Evolutionary conservation across 2,329 filamentous ascomycete species (phyloP).

Genomic region (Aureobasidium melanogenum): DNA sequence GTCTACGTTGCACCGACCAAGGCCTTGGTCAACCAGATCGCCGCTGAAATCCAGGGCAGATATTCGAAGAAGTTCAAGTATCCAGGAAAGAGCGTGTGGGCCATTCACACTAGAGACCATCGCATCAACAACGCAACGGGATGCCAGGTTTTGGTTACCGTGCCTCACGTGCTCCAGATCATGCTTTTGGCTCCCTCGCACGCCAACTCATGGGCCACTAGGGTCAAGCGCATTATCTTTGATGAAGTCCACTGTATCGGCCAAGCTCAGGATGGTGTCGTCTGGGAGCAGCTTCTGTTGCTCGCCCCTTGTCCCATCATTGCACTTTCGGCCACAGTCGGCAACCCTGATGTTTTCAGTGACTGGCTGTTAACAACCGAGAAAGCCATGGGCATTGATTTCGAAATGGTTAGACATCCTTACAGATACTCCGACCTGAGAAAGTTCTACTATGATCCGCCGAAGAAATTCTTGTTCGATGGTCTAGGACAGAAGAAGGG

Average conservation of each 20-base stretch:
- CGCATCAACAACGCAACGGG: slow-evolving; percentile 63
- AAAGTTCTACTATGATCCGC: slow-evolving; percentile 60
- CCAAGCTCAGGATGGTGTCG: slow-evolving; percentile 62
- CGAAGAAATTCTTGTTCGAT: slow-evolving; percentile 40
- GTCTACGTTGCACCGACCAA: slow-evolving; percentile 78
- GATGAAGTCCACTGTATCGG: slow-evolving; percentile 78
- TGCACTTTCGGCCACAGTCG: slow-evolving; percentile 70
- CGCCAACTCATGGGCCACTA: slow-evolving; percentile 56
- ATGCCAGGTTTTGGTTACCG: slow-evolving; percentile 69
- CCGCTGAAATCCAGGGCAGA: slow-evolving; percentile 65
- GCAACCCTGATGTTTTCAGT: slow-evolving; percentile 62
- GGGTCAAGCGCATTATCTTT: slow-evolving; percentile 69
- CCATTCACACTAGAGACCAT: slow-evolving; percentile 68
- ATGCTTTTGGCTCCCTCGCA: slow-evolving; percentile 62
- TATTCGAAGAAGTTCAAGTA: slow-evolving; percentile 59
- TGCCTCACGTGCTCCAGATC: slow-evolving; percentile 70
- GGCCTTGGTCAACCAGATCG: slow-evolving; percentile 75
- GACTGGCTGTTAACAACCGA: slow-evolving; percentile 60
- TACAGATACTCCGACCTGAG: slow-evolving; percentile 67
- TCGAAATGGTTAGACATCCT: slow-evolving; percentile 60
- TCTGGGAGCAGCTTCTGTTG: slow-evolving; percentile 71
- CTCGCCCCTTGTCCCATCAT: slow-evolving; percentile 69
- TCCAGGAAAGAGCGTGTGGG: slow-evolving; percentile 62
- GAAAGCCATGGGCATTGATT: slow-evolving; percentile 50
- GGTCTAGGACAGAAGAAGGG: slow-evolving; percentile 37